A percentile compares a stretch with the other conserved stretches of the same genome.
Conservation (phyloP, 805 yeast species). For the Monosporozyma yasuniensis region DNA sequence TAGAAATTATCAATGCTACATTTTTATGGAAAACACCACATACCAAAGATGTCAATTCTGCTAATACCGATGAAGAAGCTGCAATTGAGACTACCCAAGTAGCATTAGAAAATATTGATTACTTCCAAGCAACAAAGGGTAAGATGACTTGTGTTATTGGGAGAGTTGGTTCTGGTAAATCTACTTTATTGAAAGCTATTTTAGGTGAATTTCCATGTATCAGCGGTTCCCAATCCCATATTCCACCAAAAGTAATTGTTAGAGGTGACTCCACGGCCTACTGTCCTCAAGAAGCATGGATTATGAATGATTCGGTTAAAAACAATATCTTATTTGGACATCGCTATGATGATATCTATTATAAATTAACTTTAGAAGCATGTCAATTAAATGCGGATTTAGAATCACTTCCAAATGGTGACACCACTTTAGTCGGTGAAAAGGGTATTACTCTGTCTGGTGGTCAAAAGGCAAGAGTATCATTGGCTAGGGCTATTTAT, state of each 20-base stretch:
- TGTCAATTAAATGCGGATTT: slow-evolving; percentile 44
- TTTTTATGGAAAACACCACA: slow-evolving; percentile 42
- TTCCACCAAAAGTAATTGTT: slow-evolving; percentile 21
- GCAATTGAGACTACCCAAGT: slow-evolving; percentile 36
- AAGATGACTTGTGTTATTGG: slow-evolving; percentile 54
- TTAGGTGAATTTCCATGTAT: slow-evolving; percentile 45
- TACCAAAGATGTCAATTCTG: slow-evolving; percentile 6
- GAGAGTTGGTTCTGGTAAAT: slow-evolving; percentile 60
- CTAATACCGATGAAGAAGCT: slow-evolving; percentile 36
- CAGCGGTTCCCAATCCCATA: slow-evolving; percentile 17
- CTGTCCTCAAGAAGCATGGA: slow-evolving; percentile 53
- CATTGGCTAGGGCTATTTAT: slow-evolving; percentile 63
- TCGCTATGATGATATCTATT: slow-evolving; percentile 35
- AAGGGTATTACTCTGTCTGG: slow-evolving; percentile 54
- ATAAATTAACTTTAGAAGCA: slow-evolving; percentile 37
- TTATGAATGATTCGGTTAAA: slow-evolving; percentile 41
- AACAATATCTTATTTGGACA: slow-evolving; percentile 47
- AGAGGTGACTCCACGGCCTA: slow-evolving; percentile 39
- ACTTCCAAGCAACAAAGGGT: slow-evolving; percentile 44
- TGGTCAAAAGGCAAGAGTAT: slow-evolving; percentile 56
- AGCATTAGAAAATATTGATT: slow-evolving; percentile 40
- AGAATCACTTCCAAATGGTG: slow-evolving; percentile 43
- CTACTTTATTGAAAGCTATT: slow-evolving; percentile 46
- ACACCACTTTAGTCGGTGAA: slow-evolving; percentile 48
- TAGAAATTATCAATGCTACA: slow-evolving; percentile 40